Base-by-base conservation (phyloP, 2,329 filamentous ascomycete genomes). In the Penicillium sp. region DNA sequence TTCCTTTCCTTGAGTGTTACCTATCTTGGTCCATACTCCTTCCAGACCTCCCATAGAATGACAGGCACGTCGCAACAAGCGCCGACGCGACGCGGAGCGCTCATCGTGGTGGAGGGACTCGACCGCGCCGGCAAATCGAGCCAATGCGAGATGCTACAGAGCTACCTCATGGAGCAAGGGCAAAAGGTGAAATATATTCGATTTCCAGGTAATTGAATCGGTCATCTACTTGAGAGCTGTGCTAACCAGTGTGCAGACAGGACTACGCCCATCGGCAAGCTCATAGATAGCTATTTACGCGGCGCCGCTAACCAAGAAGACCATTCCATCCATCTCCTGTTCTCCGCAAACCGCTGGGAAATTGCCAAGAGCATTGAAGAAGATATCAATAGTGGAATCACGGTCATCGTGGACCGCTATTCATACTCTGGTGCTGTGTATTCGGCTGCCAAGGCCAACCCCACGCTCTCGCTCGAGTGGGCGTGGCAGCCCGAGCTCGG, bases 351-450 rank as follows among this genome's bases (percentile, higher is more conserved):
- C 69, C 81, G 92, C 43, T 96, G 92, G 92, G 92, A 96, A 67
- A 70, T 77, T 36, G 72, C 74, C 13, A 66, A 66, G 25, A 63
- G 64, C 39, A 78, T 79, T 31, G 64, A 71, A 30, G 54, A 68
- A 33, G 70, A 76, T 47, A 76, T 96, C 5, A 74, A 77, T 0
- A 70, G 77, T 1, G 92, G 92, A 8, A 85, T 80, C 18, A 94
- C 84, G 0, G 80, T 99, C 28, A 78, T 99, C 35, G 86, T 92
- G 60, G 94, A 99, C 72, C 86, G 94, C 43, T 99, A 97, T 76
- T 95, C 95, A 69, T 92, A 96, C 76, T 94, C 89, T 18, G 94
- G 94, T 48, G 89, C 92, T 51, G 90, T 96, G 44, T 99, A 97
- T 76, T 90, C 87, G 22, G 90, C 90, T 0, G 92, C 94, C 3